phyloP scores from a whole-genome alignment of 768 basidiomycete genomes.

The Amanita brunnescens region DNA sequence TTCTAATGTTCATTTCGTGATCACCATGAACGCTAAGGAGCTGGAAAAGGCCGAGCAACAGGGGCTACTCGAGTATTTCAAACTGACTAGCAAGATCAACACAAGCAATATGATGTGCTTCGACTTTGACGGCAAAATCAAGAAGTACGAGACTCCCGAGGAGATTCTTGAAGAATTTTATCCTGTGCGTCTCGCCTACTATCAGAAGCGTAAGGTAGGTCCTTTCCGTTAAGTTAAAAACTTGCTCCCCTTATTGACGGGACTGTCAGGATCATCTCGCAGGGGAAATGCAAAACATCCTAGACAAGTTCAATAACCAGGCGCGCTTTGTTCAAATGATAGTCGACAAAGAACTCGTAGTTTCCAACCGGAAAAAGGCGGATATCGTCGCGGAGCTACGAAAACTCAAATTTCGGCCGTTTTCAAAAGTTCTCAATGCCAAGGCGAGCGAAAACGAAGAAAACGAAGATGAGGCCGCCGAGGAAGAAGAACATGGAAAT shows the following conservation, averaged over 20 bases:
- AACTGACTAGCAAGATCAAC: slow-evolving; percentile 72
- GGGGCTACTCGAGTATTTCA: slow-evolving; percentile 88
- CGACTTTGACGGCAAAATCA: slow-evolving; percentile 93
- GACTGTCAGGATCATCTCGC: slow-evolving; percentile 68
- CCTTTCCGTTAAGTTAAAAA: background rate
- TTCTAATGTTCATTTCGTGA: slow-evolving; percentile 78
- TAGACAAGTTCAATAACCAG: slow-evolving; percentile 87
- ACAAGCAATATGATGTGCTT: slow-evolving; percentile 99
- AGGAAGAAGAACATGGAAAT: slow-evolving; percentile 33
- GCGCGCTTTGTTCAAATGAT: slow-evolving; percentile 98
- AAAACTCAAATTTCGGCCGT: slow-evolving; percentile 78
- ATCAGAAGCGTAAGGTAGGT: slow-evolving; percentile 89
- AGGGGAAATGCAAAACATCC: slow-evolving; percentile 67
- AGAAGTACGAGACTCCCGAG: slow-evolving; percentile 83
- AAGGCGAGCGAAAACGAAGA: slow-evolving; percentile 18
- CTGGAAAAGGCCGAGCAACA: slow-evolving; percentile 85
- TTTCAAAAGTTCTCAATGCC: slow-evolving; percentile 68
- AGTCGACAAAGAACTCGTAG: slow-evolving; percentile 68
- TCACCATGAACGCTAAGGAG: slow-evolving; percentile 73
- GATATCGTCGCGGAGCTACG: slow-evolving; percentile 83
- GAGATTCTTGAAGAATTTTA: slow-evolving; percentile 93
- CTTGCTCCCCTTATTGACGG: slow-evolving; percentile 8
- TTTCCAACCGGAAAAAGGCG: slow-evolving; percentile 82
- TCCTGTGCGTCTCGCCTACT: slow-evolving; percentile 77
- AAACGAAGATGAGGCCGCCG: slow-evolving; percentile 41